Percentiles rank a stretch among this genome's conserved stretches.
Conservation (phyloP, 2,329 filamentous ascomycete species). For the Pseudophaeomoniella oleicola region DNA sequence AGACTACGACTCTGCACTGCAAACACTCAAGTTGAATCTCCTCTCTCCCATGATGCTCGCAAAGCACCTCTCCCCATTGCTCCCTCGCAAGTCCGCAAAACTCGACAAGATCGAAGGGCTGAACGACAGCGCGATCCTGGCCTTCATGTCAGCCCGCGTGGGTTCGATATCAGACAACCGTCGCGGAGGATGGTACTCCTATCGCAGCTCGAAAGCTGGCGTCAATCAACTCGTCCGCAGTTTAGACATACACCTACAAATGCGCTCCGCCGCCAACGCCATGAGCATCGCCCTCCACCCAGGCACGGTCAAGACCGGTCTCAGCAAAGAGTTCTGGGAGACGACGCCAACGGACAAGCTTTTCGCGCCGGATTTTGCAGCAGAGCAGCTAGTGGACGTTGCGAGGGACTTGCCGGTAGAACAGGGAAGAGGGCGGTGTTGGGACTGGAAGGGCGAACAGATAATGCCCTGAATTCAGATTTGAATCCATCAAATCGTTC, state of each 20-base stretch:
- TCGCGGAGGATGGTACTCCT: slow-evolving; percentile 69
- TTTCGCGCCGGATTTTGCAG: slow-evolving; percentile 52
- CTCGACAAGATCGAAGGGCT: slow-evolving; percentile 14
- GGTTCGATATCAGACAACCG: slow-evolving; percentile 59
- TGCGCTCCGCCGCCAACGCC: slow-evolving; percentile 44
- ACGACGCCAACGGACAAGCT: slow-evolving; percentile 47
- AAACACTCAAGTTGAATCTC: slow-evolving; percentile 59
- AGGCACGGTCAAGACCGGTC: slow-evolving; percentile 62
- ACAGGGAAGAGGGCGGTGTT: slow-evolving; percentile 46
- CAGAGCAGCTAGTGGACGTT: slow-evolving; percentile 48
- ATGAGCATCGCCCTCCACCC: slow-evolving; percentile 61
- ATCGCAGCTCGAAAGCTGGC: slow-evolving; percentile 61
- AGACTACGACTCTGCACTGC: slow-evolving; percentile 43
- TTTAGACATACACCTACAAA: slow-evolving; percentile 52
- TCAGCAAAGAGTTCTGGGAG: slow-evolving; percentile 60
- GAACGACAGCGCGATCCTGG: slow-evolving; percentile 43
- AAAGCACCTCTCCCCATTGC: slow-evolving; percentile 58
- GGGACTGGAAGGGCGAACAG: slow-evolving; percentile 56
- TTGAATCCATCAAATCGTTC: no score
- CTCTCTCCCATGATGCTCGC: slow-evolving; percentile 61
- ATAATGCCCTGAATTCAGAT: slow-evolving; percentile 30
- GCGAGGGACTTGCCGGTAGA: slow-evolving; percentile 30
- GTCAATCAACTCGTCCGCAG: slow-evolving; percentile 58
- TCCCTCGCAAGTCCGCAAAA: slow-evolving; percentile 37
- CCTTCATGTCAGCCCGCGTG: slow-evolving; percentile 66